phyloP scores from a whole-genome alignment of 2,329 filamentous ascomycete species.

The Diatrype stigma region DNA sequence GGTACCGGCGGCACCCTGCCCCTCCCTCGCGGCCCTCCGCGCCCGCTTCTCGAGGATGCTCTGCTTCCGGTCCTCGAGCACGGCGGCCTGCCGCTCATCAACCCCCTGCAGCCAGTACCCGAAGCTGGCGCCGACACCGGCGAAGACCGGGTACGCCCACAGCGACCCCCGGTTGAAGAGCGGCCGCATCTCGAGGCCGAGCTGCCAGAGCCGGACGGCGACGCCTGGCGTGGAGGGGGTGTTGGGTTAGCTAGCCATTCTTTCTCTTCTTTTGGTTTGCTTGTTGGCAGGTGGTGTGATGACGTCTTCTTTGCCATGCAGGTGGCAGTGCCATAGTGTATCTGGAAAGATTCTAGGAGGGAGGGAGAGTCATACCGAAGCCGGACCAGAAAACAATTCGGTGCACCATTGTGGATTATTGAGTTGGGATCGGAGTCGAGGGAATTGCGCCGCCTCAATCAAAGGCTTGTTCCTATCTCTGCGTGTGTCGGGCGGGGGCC shows the following conservation, averaged over 20 bases:
- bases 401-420: constrained; percentile 49
- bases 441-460: constrained; percentile 16
- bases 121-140: constrained; percentile 79
- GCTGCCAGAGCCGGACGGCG: constrained; percentile 89
- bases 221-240: constrained; percentile 63
- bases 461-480: constrained; percentile 9
- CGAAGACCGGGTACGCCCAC: constrained; percentile 91
- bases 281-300: neutral
- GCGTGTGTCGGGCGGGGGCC: constrained; percentile 7
- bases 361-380: constrained; percentile 67
- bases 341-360: too few relatives aligned
- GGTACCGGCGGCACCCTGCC: constrained; percentile 39
- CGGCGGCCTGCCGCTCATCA: constrained; percentile 73
- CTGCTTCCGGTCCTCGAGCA: constrained; percentile 75
- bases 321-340: too few relatives aligned
- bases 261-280: too few relatives aligned
- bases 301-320: too few relatives aligned
- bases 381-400: constrained; percentile 78
- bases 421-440: constrained; percentile 5
- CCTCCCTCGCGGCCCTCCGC: constrained; percentile 64
- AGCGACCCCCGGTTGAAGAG: constrained; percentile 81
- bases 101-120: constrained; percentile 96
- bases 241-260: constrained; percentile 15
- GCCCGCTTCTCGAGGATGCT: constrained; percentile 84
- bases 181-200: constrained; percentile 97